These are phyloP conservation scores for Entomortierella beljakovae DNA, from an alignment of 192 early-diverging fungal genomes.

Conservation along the genomic window DNA sequence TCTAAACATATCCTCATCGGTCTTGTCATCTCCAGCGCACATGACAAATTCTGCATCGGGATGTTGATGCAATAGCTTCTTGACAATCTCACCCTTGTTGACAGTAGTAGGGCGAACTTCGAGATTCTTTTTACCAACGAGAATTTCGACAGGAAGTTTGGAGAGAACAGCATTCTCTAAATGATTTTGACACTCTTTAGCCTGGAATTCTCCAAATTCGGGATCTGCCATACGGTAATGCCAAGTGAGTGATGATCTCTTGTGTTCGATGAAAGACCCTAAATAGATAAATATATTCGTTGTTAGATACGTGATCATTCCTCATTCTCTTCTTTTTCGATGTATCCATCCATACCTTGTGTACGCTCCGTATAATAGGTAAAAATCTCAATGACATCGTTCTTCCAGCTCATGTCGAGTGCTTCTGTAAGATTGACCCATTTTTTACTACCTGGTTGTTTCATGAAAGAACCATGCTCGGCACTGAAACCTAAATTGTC, in stretches of 20 bases:
- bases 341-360: constrained; percentile 63
- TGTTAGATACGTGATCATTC: neutral
- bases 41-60: constrained; percentile 89
- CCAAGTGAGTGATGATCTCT: constrained; percentile 95
- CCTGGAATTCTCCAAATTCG: constrained; percentile 94
- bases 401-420: constrained; percentile 93
- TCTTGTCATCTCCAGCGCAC: constrained; percentile 97
- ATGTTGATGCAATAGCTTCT: constrained; percentile 74
- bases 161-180: constrained; percentile 90
- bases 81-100: constrained; percentile 98
- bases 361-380: constrained; percentile 96
- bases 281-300: neutral
- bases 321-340: neutral
- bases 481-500: constrained; percentile 85
- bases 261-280: constrained; percentile 90
- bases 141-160: constrained; percentile 94
- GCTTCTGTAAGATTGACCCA: constrained; percentile 81
- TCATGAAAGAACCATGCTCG: constrained; percentile 96
- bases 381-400: constrained; percentile 93
- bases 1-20: constrained; percentile 98
- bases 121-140: constrained; percentile 97
- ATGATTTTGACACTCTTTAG: constrained; percentile 97
- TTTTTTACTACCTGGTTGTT: constrained; percentile 77
- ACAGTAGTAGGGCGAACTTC: constrained; percentile 93
- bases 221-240: constrained; percentile 97